A percentile compares a stretch with the other conserved stretches of the same genome.
Evolutionary conservation across 2,329 filamentous ascomycete genomes (phyloP).

Genomic region (Fusarium sublunatum): DNA sequence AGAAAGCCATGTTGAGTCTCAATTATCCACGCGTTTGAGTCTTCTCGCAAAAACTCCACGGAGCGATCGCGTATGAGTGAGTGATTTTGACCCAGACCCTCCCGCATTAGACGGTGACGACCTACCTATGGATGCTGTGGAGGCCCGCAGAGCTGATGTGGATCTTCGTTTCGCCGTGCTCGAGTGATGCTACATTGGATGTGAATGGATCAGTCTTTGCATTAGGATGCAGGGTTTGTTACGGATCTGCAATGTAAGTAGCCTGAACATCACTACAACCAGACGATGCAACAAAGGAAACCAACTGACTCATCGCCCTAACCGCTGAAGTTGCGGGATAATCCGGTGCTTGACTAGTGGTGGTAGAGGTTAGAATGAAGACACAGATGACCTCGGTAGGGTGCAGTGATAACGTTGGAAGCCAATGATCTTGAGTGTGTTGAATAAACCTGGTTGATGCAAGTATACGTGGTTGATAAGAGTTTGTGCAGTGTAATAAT

Average conservation of each 20-base stretch:
- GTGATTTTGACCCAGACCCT: constrained; percentile 11
- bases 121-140: constrained; percentile 7
- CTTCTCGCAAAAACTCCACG: constrained; percentile 8
- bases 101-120: constrained; percentile 31
- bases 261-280: not conserved
- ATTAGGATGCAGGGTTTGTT: not conserved
- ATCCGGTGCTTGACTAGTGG: constrained; percentile 5
- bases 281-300: not conserved
- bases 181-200: constrained; percentile 11
- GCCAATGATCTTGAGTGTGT: constrained; percentile 6
- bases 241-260: not conserved
- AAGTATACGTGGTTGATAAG: constrained; percentile 22
- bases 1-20: not conserved
- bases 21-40: not conserved
- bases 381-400: not conserved
- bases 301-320: constrained; percentile 2
- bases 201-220: constrained; percentile 20
- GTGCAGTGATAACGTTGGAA: constrained; percentile 9
- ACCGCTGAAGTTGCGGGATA: constrained; percentile 12
- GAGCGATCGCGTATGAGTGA: not conserved
- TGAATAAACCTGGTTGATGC: constrained; percentile 1
- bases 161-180: constrained; percentile 27
- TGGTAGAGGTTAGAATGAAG: constrained; percentile 5
- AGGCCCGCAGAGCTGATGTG: constrained; percentile 27
- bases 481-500: constrained; percentile 6